A percentile compares a stretch with the other conserved stretches of the same genome.
Conservation (phyloP, 192 early-diverging fungal genomes). For the Umbelopsis sp. region DNA sequence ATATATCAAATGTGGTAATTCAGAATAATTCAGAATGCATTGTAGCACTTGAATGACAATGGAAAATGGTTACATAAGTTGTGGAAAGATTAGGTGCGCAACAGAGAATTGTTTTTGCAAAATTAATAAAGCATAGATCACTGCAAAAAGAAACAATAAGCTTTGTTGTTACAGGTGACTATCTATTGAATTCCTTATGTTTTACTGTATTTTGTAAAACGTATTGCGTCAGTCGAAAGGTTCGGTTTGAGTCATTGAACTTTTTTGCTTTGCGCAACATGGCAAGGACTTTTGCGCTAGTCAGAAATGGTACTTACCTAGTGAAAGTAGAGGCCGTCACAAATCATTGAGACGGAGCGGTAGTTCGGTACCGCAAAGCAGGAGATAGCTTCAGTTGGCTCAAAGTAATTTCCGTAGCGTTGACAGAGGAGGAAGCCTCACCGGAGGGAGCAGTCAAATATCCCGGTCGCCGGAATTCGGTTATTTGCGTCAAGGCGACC, state of each 20-base stretch:
- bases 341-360: constrained; percentile 12
- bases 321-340: constrained; percentile 12
- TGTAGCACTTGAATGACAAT: no score
- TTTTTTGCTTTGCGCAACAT: background rate
- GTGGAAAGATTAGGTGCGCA: no score
- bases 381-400: constrained; percentile 8
- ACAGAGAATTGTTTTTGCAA: no score
- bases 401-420: constrained; percentile 8
- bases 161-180: no score
- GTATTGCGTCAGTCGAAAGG: background rate
- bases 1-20: no score
- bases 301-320: constrained; percentile 6
- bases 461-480: background rate
- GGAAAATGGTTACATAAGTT: no score
- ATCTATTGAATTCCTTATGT: no score
- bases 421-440: constrained; percentile 11
- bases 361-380: constrained; percentile 10
- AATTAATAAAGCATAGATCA: no score
- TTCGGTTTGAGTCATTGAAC: constrained; percentile 2
- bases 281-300: constrained; percentile 2
- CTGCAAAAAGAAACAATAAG: no score
- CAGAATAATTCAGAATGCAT: no score
- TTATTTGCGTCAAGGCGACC: background rate
- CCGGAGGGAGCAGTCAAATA: background rate
- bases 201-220: constrained; percentile 5